Percentiles rank a stretch among this genome's conserved stretches.
These are phyloP conservation scores for Apiotrichum gamsii DNA, from an alignment of 1,284 basidiomycete genomes.

Conservation along the genomic window DNA sequence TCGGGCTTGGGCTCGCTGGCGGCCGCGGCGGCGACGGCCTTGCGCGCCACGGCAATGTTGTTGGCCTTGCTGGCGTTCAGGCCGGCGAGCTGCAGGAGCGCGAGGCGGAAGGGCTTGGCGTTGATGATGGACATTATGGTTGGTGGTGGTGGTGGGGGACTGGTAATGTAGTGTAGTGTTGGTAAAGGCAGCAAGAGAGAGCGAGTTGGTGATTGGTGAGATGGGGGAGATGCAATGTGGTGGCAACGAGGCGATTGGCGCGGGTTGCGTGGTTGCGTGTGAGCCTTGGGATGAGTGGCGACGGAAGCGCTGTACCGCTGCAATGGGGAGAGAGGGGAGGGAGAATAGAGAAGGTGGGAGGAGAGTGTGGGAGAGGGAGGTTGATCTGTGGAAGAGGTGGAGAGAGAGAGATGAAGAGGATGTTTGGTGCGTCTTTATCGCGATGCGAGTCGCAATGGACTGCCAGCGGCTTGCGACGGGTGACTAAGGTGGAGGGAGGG, in stretches of 20 bases:
- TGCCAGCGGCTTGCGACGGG: too few relatives aligned
- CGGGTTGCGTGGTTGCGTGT: too few relatives aligned
- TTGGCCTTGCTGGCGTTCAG: constrained; percentile 62
- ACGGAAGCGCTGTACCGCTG: too few relatives aligned
- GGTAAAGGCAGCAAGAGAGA: neutral
- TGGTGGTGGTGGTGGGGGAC: neutral
- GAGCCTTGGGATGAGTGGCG: too few relatives aligned
- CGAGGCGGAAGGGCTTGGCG: constrained; percentile 67
- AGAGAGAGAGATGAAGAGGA: neutral
- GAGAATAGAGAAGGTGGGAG: neutral
- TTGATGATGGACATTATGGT: constrained; percentile 36
- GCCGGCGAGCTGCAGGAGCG: constrained; percentile 75
- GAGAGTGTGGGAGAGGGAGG: neutral
- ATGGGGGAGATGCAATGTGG: neutral
- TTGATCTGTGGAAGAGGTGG: too few relatives aligned
- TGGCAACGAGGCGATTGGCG: neutral
- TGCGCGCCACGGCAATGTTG: constrained; percentile 71
- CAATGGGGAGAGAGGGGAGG: neutral
- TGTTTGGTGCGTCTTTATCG: too few relatives aligned
- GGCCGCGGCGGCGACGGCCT: constrained; percentile 69
- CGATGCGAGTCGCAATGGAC: too few relatives aligned
- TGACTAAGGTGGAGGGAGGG: too few relatives aligned
- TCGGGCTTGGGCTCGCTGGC: constrained; percentile 54
- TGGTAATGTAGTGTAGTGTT: too few relatives aligned
- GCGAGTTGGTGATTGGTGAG: neutral